Evolutionary conservation across 139 green algal species (phyloP).

Genomic region (Asterochloris erici): DNA sequence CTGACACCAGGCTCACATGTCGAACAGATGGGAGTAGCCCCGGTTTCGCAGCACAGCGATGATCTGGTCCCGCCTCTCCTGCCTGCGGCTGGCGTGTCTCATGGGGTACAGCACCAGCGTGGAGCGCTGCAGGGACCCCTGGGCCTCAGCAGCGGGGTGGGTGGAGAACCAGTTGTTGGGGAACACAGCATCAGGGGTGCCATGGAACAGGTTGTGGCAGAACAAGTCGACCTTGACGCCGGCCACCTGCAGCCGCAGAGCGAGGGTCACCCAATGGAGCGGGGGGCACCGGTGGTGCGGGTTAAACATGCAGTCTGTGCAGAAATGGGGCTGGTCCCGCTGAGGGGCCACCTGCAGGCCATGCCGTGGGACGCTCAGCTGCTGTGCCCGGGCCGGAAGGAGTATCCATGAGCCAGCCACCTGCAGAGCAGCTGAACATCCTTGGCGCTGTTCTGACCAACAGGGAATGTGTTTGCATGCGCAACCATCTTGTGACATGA

Average conservation of each 20-base stretch:
- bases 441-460: too few relatives aligned
- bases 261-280: not conserved
- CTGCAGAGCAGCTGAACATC: too few relatives aligned
- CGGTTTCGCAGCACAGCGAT: constrained; percentile 46
- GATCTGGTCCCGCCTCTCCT: constrained; percentile 75
- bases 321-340: not conserved
- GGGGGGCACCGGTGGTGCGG: not conserved
- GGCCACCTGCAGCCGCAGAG: constrained; percentile 15
- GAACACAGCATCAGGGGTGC: constrained; percentile 92
- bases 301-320: not conserved
- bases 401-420: too few relatives aligned
- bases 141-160: constrained; percentile 45
- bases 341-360: too few relatives aligned
- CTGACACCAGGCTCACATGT: constrained; percentile 37
- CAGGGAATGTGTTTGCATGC: too few relatives aligned
- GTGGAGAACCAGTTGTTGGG: constrained; percentile 97
- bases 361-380: too few relatives aligned
- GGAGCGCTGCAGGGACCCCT: constrained; percentile 38
- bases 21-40: constrained; percentile 60
- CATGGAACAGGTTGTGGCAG: constrained; percentile 71
- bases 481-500: too few relatives aligned
- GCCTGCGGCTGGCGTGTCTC: constrained; percentile 79
- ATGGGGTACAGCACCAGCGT: constrained; percentile 93
- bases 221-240: constrained; percentile 46
- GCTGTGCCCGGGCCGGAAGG: too few relatives aligned